Percentiles rank a stretch among this genome's conserved stretches.
phyloP scores from a whole-genome alignment of 2,329 filamentous ascomycete species.

The Teratosphaeria nubilosa region DNA sequence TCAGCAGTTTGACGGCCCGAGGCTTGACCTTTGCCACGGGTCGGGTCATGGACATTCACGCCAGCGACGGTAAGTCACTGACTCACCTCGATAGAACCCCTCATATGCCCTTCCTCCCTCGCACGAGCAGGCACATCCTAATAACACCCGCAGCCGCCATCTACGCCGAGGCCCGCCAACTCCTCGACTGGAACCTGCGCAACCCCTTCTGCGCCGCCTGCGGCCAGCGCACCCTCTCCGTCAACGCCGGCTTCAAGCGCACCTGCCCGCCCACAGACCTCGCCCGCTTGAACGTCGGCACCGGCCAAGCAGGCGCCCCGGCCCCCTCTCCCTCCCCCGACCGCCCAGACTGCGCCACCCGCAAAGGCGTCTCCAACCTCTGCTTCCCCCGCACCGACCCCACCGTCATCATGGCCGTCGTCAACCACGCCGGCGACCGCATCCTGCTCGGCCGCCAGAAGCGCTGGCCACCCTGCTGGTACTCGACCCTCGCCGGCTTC shows the following conservation, averaged over 20 bases:
- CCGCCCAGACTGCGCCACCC: conserved; percentile 65
- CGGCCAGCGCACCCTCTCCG: conserved; percentile 68
- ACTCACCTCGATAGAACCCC: neutral
- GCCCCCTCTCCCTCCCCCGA: conserved; percentile 31
- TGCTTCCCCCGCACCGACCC: conserved; percentile 88
- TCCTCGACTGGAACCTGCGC: conserved; percentile 88
- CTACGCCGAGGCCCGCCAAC: conserved; percentile 76
- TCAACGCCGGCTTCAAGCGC: conserved; percentile 72
- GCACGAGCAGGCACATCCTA: neutral
- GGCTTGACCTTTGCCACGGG: conserved; percentile 59
- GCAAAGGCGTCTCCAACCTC: conserved; percentile 79
- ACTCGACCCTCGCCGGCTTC: conserved; percentile 63
- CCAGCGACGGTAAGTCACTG: conserved; percentile 47
- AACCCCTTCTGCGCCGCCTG: conserved; percentile 90
- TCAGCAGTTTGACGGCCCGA: conserved; percentile 48
- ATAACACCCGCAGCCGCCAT: conserved; percentile 58
- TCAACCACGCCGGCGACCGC: conserved; percentile 67
- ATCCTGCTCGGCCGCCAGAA: conserved; percentile 77
- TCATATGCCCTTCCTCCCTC: conserved; percentile 2
- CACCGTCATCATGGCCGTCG: conserved; percentile 87
- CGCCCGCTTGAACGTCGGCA: conserved; percentile 18
- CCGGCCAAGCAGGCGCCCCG: conserved; percentile 1
- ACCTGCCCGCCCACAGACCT: conserved; percentile 64
- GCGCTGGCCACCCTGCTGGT: conserved; percentile 76
- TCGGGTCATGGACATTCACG: conserved; percentile 50